phyloP scores from a whole-genome alignment of 495 filamentous ascomycete species.

The Penicillium flavigenum region DNA sequence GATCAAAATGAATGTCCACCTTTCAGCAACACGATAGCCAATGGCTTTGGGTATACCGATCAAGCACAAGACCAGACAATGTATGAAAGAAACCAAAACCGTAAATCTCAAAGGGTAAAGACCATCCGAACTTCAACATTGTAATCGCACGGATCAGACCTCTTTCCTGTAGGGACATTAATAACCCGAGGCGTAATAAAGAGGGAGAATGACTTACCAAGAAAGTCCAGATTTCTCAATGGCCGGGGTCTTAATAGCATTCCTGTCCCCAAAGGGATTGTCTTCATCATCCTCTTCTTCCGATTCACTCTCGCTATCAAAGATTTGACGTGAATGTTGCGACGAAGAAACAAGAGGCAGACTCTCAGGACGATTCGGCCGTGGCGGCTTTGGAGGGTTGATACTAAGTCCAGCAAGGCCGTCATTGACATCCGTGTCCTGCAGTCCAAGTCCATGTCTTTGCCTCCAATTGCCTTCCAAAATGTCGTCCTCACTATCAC shows the following conservation, averaged over 20 bases:
- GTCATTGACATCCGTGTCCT: slow-evolving; percentile 33
- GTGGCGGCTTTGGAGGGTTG: slow-evolving; percentile 45
- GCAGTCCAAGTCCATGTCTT: slow-evolving; percentile 20
- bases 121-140: neutral
- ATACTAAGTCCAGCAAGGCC: slow-evolving; percentile 43
- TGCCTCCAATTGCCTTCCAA: slow-evolving; percentile 39
- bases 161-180: slow-evolving; percentile 24
- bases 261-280: slow-evolving; percentile 76
- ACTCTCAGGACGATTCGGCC: slow-evolving; percentile 35
- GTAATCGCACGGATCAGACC: slow-evolving; percentile 15
- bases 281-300: slow-evolving; percentile 61
- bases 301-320: slow-evolving; percentile 42
- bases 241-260: slow-evolving; percentile 64
- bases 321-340: slow-evolving; percentile 24
- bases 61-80: slow-evolving; percentile 6
- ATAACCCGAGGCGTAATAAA: neutral
- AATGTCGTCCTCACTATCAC: slow-evolving; percentile 74
- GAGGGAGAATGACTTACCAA: slow-evolving; percentile 41
- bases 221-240: slow-evolving; percentile 54
- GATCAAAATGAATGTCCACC: slow-evolving; percentile 1
- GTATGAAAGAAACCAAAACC: slow-evolving; percentile 9
- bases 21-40: slow-evolving; percentile 10
- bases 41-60: slow-evolving; percentile 15
- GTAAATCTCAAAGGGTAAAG: slow-evolving; percentile 1
- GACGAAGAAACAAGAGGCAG: slow-evolving; percentile 32